phyloP scores from a whole-genome alignment of 495 filamentous ascomycete species.

The Penicillium diatomitis region DNA sequence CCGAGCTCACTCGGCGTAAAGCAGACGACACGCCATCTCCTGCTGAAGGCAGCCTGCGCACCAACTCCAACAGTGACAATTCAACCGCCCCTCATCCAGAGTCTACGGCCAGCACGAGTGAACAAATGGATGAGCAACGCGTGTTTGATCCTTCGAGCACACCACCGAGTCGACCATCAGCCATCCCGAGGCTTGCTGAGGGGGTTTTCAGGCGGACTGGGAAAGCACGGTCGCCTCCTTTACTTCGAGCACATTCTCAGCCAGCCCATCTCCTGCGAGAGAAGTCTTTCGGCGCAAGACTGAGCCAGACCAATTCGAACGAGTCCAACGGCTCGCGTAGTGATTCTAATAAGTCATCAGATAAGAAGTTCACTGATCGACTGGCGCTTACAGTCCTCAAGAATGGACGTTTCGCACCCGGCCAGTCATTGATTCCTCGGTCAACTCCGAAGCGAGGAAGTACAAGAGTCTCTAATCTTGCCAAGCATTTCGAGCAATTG shows the following conservation, averaged over 20 bases:
- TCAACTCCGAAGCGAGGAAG: slow-evolving; percentile 63
- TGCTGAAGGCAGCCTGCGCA: background rate
- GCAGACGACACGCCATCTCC: slow-evolving; percentile 4
- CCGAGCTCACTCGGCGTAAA: slow-evolving; percentile 1
- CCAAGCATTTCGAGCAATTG: slow-evolving; percentile 92
- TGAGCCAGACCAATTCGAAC: slow-evolving; percentile 2
- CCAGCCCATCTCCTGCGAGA: slow-evolving; percentile 40
- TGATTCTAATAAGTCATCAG: slow-evolving; percentile 37
- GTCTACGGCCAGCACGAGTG: background rate
- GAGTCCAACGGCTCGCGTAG: slow-evolving; percentile 14
- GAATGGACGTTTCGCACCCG: slow-evolving; percentile 44
- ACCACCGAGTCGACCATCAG: slow-evolving; percentile 28
- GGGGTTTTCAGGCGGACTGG: slow-evolving; percentile 28
- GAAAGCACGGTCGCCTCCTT: slow-evolving; percentile 49
- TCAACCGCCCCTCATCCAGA: slow-evolving; percentile 6
- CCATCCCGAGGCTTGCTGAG: slow-evolving; percentile 44
- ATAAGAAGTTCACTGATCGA: slow-evolving; percentile 65
- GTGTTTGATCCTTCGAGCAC: slow-evolving; percentile 11
- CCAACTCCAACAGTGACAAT: background rate
- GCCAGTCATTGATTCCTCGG: slow-evolving; percentile 77
- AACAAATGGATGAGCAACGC: background rate
- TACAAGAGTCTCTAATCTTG: slow-evolving; percentile 74
- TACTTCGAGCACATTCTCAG: slow-evolving; percentile 64
- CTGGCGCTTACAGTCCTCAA: slow-evolving; percentile 54
- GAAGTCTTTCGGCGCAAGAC: slow-evolving; percentile 14